These are phyloP conservation scores for Colletotrichum sp. DNA, from an alignment of 2,329 filamentous ascomycete species.

Conservation along the genomic window DNA sequence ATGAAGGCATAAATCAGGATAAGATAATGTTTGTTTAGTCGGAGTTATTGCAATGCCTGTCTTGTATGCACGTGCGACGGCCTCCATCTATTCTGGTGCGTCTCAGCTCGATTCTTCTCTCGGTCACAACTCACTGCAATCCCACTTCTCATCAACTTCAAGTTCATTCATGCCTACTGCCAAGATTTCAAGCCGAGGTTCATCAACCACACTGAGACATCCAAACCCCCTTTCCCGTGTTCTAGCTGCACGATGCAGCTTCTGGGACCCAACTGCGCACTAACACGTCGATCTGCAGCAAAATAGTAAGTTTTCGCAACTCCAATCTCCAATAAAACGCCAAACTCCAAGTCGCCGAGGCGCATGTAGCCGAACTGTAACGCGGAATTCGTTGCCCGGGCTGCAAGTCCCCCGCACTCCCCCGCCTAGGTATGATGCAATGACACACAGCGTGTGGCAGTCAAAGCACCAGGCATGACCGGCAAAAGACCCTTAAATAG, in stretches of 20 bases:
- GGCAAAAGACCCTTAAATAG: neutral
- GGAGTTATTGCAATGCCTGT: neutral
- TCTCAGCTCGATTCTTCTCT: neutral
- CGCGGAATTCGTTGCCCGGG: slow-evolving; percentile 16
- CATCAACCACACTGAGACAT: neutral
- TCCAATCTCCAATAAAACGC: neutral
- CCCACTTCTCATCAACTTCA: neutral
- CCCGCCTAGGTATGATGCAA: slow-evolving; percentile 18
- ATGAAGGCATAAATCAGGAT: neutral
- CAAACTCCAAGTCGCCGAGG: neutral
- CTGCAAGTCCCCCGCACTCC: slow-evolving; percentile 10
- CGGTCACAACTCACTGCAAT: neutral
- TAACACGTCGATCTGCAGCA: neutral
- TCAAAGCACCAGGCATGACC: neutral
- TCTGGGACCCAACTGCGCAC: neutral
- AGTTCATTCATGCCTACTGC: neutral
- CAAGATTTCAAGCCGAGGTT: neutral
- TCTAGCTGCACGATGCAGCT: neutral
- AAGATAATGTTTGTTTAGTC: neutral
- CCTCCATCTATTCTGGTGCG: neutral
- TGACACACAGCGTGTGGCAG: neutral
- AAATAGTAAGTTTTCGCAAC: neutral
- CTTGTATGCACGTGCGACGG: neutral
- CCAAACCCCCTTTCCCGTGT: neutral
- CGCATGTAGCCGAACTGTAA: neutral